Evolutionary conservation across 257 asterid genomes (phyloP), one percentile per base, ranked within the genome.

Genomic region (Coffea eugenioides): DNA sequence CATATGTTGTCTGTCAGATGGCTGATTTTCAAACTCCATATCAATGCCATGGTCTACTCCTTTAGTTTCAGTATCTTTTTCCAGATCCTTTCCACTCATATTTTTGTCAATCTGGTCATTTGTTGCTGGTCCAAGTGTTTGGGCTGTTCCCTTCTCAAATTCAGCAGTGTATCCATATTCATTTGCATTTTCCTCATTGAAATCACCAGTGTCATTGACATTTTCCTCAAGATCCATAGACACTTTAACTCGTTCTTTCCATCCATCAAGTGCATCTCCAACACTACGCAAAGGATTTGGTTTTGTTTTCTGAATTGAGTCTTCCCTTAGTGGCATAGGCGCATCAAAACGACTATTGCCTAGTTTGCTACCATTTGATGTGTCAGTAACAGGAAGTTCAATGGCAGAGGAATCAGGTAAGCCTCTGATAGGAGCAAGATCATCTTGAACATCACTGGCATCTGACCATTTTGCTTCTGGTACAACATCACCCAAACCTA

Each of bases 81-180:
- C 97, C n/a, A 79, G 73, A 78, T 92, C 95, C 41, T 85, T 88
- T 79, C 88, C 92, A 57, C 76, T 18, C 31, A 86, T 77, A 79
- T 84, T 92, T 74, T 83, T 90, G 59, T 86, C 93, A 70, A 87
- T 84, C 88, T 94, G 99, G 27, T 94, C 99, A 41, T 91, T 87
- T 7, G 95, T 92, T 61, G 99, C 99, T 4, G 97, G 99, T 39
- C 99, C 99, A 66, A 96, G 94, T 21, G 99, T 97, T 86, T 96
- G 99, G 68, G 97, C 91, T 16, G 97, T 87, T 72, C 99, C 97
- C 76, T 91, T 90, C 85, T 92, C 87, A 69, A 92, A 91, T 79
- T 92, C 95, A 56, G 96, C 95, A 57, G 97, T 88, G 90, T 88
- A 96, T 23, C 97, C 97, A 82, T 91, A 96, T 83, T 94, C 99